These are phyloP conservation scores for Schizonepeta tenuifolia DNA, from an alignment of 257 asterid species.

Conservation along the genomic window DNA sequence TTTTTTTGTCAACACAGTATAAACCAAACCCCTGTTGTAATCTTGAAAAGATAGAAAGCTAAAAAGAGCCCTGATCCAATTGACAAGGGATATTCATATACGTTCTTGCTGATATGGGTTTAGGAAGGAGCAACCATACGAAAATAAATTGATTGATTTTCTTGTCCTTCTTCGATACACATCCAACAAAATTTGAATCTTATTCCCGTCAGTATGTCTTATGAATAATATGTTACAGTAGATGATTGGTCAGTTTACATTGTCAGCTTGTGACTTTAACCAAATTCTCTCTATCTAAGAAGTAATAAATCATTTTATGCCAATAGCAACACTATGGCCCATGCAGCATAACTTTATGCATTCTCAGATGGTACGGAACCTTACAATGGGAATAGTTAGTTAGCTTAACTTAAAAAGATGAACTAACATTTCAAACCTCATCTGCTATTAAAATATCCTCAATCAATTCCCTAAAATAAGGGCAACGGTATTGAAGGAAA, in stretches of 20 bases:
- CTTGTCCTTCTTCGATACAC: not conserved
- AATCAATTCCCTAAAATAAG: not conserved
- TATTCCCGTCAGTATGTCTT: not conserved
- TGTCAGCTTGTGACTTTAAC: conserved; percentile 13
- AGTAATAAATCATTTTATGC: conserved; percentile 4
- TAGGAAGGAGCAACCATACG: not conserved
- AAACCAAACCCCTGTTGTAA: not conserved
- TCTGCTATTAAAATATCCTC: conserved; percentile 9
- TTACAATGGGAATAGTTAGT: not conserved
- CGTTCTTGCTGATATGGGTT: not conserved
- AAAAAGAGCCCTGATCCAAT: not conserved
- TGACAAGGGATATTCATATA: not conserved
- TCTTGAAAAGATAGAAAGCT: not conserved
- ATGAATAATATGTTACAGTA: not conserved
- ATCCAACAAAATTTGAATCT: not conserved
- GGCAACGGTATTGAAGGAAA: not conserved
- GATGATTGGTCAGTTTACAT: not conserved
- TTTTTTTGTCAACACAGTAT: not conserved
- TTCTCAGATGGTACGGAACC: not conserved
- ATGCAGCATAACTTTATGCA: conserved; percentile 11
- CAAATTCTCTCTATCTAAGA: not conserved
- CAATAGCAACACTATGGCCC: not conserved
- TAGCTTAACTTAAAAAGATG: conserved; percentile 12
- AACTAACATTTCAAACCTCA: conserved; percentile 8
- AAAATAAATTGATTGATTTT: not conserved